Evolutionary conservation across 768 basidiomycete species (phyloP).

Genomic region (Coprinopsis cinerea): DNA sequence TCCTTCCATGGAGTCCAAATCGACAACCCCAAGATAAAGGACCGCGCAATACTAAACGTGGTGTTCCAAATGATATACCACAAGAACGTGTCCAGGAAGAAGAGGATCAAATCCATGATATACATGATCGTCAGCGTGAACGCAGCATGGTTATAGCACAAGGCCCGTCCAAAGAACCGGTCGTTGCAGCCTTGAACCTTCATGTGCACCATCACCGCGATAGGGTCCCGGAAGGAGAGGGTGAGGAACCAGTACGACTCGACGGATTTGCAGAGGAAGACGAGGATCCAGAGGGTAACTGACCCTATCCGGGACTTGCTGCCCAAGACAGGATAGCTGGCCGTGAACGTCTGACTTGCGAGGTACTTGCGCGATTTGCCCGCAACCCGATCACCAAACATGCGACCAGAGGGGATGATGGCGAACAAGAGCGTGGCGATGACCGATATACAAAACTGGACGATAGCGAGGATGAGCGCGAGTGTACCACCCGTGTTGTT

Average conservation of each 20-base stretch:
- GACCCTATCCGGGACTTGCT: slow-evolving; percentile 69
- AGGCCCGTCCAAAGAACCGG: slow-evolving; percentile 73
- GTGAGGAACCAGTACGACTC: slow-evolving; percentile 99
- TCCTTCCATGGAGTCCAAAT: slow-evolving; percentile 99
- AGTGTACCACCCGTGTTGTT: slow-evolving; percentile 60
- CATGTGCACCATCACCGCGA: slow-evolving; percentile 95
- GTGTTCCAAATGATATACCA: slow-evolving; percentile 99
- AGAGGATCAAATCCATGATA: slow-evolving; percentile 93
- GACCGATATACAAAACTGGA: slow-evolving; percentile 93
- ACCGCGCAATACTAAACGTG: slow-evolving; percentile 81
- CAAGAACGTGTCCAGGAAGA: slow-evolving; percentile 98
- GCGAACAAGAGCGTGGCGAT: slow-evolving; percentile 82
- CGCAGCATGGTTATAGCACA: slow-evolving; percentile 91
- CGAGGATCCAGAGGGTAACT: slow-evolving; percentile 78
- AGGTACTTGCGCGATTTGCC: slow-evolving; percentile 96
- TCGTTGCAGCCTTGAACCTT: slow-evolving; percentile 88
- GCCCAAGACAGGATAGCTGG: slow-evolving; percentile 77
- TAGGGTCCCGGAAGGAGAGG: slow-evolving; percentile 88
- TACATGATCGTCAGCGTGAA: slow-evolving; percentile 98
- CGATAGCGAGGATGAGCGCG: slow-evolving; percentile 89
- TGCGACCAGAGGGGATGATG: slow-evolving; percentile 90
- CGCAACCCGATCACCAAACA: slow-evolving; percentile 98
- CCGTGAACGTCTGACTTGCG: slow-evolving; percentile 97
- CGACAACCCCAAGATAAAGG: slow-evolving; percentile 86
- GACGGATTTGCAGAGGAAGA: slow-evolving; percentile 94